phyloP scores from a whole-genome alignment of 345 rosid genomes.

The Dipteronia dyeriana region DNA sequence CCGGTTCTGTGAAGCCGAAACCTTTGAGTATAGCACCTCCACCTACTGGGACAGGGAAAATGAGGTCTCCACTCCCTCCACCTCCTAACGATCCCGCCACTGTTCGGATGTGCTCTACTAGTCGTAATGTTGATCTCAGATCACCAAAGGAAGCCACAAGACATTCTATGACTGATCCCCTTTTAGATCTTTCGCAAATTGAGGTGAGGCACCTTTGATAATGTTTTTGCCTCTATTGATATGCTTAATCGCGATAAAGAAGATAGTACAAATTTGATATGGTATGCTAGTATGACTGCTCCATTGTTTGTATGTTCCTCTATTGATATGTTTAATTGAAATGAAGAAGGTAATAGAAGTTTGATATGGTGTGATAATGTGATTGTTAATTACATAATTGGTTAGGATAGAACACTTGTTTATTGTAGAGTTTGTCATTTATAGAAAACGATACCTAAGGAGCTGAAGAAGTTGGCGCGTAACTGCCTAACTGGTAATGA shows the following conservation, averaged over 20 bases:
- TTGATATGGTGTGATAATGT: background rate
- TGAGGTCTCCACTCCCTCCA: slow-evolving; percentile 85
- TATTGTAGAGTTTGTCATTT: background rate
- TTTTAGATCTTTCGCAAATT: slow-evolving; percentile 72
- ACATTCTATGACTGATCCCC: slow-evolving; percentile 45
- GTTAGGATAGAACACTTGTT: background rate
- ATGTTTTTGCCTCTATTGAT: background rate
- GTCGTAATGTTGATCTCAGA: slow-evolving; percentile 26
- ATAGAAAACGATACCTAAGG: background rate
- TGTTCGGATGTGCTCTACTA: slow-evolving; percentile 47
- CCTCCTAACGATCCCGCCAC: slow-evolving; percentile 88
- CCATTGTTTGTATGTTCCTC: background rate
- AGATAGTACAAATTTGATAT: background rate
- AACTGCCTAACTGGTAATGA: background rate
- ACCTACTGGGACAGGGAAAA: slow-evolving; percentile 55
- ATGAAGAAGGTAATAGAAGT: background rate
- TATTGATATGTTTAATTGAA: background rate
- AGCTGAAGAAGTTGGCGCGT: background rate
- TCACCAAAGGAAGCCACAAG: slow-evolving; percentile 39
- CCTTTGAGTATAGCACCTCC: slow-evolving; percentile 78
- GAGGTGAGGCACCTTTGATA: slow-evolving; percentile 51
- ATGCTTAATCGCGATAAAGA: background rate
- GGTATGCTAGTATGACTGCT: background rate
- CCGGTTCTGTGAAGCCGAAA: slow-evolving; percentile 64
- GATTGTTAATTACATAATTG: too few relatives aligned